Evolutionary conservation across 352 stramenopile species (phyloP), one percentile per base, ranked within the genome.

Genomic region (Phytophthora idaei): DNA sequence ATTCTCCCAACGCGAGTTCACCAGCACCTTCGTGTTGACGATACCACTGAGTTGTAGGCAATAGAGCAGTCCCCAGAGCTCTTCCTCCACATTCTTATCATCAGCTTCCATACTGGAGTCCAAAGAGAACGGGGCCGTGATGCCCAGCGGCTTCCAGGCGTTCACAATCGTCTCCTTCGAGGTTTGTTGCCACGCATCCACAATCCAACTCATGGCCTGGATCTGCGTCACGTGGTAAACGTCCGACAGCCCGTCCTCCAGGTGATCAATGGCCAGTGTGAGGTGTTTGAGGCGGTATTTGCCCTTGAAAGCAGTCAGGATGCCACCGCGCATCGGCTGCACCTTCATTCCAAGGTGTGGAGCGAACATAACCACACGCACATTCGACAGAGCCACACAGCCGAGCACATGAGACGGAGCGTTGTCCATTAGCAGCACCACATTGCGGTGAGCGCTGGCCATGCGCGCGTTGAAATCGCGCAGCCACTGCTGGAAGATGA

Each of bases 401-500:
- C 83, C 85, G 41, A 92, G 71, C 10, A 95, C 85, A 61, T 95
- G 87, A 29, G 87, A 95, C 61, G 87, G 85, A 31, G 87, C 87
- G 47, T 93, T 95, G 74, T 95, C 87, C 79, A 95, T 90, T 11
- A 95, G 67, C 52, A 95, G 74, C 62, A 95, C 78, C 34, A 95
- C 85, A 53, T 87, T 85, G 61, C 87, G 85, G 67, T 95, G 87
- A 15, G 85, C 83, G 53, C 85, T 93, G 11, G 87, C 85, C 87
- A 95, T 95, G 52, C 85, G 85, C 21, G 84, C 83, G 55, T 95
- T 95, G 46, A 95, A 93, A 58, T 94, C 85, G 8, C 85, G 85
- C 27, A 95, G 67, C 87, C 87, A 95, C 57, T 94, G 85, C 77
- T 95, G 85, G 69, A 95, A 95, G 61, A 95, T 94, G 60, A 93